Evolutionary conservation across 306 rosid genomes (phyloP), one percentile per base, ranked within the genome.

Genomic region (Coriaria nepalensis): DNA sequence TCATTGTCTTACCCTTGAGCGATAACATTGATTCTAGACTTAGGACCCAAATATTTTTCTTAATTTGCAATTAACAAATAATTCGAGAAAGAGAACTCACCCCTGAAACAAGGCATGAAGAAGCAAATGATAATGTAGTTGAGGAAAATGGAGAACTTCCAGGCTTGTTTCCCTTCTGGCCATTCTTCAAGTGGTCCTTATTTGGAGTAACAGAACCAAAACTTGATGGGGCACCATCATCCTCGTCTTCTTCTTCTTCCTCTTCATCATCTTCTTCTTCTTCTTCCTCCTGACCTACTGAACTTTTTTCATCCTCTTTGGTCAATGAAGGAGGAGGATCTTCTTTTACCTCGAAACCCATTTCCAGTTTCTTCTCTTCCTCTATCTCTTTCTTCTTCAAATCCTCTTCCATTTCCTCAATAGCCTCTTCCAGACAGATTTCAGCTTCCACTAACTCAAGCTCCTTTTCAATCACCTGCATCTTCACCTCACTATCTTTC

Each of bases 131-230:
- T 50, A 84, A 66, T 50, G 97, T 81, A 45, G 80, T 49, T 34
- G 94, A n/a, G 54, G 95, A 84, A 81, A 84, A 90, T 49, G 97
- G 92, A 14, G 92, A 64, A 47, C 60, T 63, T 46, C 87, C 67
- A 13, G 86, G 86, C 47, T 66, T 66, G 66, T 76, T 76, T 57
- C 68, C 78, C 68, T 64, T 73, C 55, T 45, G 72, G 49, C 44
- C 57, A 64, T 67, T 73, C 62, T 66, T 66, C 10, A 60, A 53
- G 39, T 51, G 60, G 47, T 72, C 77, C 55, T 70, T 77, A 60
- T 73, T 73, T 0, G 41, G 35, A 13, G 33, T n/a, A 62, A 63
- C 78, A 13, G 93, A 72, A 32, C 95, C 97, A 68, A 88, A 84
- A 79, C 95, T 88, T 47, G 97, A 76, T 13, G 77, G 82, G 41